Evolutionary conservation across 2,329 filamentous ascomycete genomes (phyloP).

Genomic region (Monosporascus sp.): DNA sequence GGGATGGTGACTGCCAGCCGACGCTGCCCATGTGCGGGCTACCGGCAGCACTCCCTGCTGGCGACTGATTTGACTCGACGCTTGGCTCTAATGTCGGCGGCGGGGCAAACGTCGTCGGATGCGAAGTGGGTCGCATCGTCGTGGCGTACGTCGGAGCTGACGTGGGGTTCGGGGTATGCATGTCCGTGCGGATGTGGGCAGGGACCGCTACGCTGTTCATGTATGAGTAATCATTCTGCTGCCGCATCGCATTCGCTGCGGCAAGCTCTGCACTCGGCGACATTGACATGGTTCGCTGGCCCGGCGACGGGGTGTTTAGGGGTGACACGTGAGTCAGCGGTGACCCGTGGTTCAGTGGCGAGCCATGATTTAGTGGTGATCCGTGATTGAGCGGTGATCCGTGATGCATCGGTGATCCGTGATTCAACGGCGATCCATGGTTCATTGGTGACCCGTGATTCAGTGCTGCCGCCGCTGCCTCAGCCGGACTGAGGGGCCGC

Average conservation of each 20-base stretch:
- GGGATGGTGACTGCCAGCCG: slow-evolving; percentile 83
- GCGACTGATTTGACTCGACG: slow-evolving; percentile 68
- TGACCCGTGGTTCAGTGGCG: slow-evolving; percentile 49
- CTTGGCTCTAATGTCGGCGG: slow-evolving; percentile 82
- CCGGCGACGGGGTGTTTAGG: slow-evolving; percentile 75
- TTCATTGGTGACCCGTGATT: slow-evolving; percentile 30
- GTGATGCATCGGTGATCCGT: slow-evolving; percentile 38
- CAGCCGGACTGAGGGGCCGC: slow-evolving; percentile 30
- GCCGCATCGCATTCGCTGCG: slow-evolving; percentile 63
- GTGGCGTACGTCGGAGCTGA: slow-evolving; percentile 61
- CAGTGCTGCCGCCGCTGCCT: slow-evolving; percentile 26
- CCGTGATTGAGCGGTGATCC: slow-evolving; percentile 61
- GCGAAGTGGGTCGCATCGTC: slow-evolving; percentile 70
- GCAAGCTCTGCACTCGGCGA: slow-evolving; percentile 75
- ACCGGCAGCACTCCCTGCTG: slow-evolving; percentile 64
- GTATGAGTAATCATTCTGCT: slow-evolving; percentile 66
- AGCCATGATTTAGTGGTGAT: slow-evolving; percentile 52
- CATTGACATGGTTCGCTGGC: slow-evolving; percentile 72
- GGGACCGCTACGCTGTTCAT: slow-evolving; percentile 76
- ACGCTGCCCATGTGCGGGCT: slow-evolving; percentile 81
- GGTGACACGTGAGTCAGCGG: slow-evolving; percentile 60
- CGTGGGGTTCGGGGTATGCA: slow-evolving; percentile 62
- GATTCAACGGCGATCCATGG: slow-evolving; percentile 63
- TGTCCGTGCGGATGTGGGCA: slow-evolving; percentile 72
- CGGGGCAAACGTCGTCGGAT: slow-evolving; percentile 77